These are phyloP conservation scores for Schrenkiella parvula DNA, from an alignment of 345 rosid species.

Conservation along the genomic window DNA sequence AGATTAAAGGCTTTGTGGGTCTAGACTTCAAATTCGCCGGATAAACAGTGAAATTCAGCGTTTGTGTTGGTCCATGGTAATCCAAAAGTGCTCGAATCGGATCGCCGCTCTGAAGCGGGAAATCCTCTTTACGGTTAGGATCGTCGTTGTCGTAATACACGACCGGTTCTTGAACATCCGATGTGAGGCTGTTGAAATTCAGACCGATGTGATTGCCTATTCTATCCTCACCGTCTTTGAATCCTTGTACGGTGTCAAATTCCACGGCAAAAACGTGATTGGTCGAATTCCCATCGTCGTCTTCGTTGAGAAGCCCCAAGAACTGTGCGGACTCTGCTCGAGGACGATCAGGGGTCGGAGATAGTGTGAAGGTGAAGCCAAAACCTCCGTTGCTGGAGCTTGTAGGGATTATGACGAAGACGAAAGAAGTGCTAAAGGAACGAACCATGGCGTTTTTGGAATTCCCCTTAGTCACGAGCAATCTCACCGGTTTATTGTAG, in stretches of 20 bases:
- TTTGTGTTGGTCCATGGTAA: constrained; percentile 32
- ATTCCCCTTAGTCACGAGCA: background rate
- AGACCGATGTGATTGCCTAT: constrained; percentile 54
- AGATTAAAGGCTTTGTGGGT: constrained; percentile 37
- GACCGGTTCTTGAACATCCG: constrained; percentile 8
- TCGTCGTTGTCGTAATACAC: background rate
- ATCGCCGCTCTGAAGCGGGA: constrained; percentile 34
- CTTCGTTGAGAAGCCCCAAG: constrained; percentile 43
- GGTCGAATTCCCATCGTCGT: background rate
- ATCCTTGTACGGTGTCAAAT: constrained; percentile 56
- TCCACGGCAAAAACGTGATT: constrained; percentile 59
- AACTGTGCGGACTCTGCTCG: constrained; percentile 37
- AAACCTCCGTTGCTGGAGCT: constrained; percentile 42
- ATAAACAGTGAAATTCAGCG: constrained; percentile 36
- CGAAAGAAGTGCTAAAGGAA: constrained; percentile 54
- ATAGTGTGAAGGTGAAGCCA: constrained; percentile 53
- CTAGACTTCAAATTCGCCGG: constrained; percentile 16
- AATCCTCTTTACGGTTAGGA: constrained; percentile 11
- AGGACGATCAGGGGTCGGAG: constrained; percentile 38
- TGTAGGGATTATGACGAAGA: constrained; percentile 41
- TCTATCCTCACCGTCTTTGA: constrained; percentile 12
- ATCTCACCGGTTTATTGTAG: constrained; percentile 23
- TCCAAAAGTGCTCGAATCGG: constrained; percentile 47
- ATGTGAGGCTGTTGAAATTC: constrained; percentile 44
- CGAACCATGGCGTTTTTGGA: constrained; percentile 9